phyloP scores from a whole-genome alignment of 129 eudicot species.

The Tagetes erecta region DNA sequence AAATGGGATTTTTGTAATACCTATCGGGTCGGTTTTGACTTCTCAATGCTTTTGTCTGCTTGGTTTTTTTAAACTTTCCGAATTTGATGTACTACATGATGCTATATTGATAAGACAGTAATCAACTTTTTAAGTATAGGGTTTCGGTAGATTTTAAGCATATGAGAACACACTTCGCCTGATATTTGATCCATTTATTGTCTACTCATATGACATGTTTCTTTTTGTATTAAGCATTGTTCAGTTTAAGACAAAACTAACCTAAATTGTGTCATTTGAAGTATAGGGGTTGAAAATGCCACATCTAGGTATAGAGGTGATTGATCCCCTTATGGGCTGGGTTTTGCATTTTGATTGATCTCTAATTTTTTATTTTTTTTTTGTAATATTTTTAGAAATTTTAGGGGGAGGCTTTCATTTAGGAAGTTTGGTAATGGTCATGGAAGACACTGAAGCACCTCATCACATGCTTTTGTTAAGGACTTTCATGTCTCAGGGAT shows the following conservation, averaged over 20 bases:
- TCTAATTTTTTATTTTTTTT: neutral
- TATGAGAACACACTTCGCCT: neutral
- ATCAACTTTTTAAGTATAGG: neutral
- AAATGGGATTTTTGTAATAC: neutral
- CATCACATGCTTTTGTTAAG: conserved; percentile 96
- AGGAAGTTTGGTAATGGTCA: conserved; percentile 93
- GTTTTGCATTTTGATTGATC: neutral
- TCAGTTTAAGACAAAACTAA: neutral
- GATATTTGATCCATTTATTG: neutral
- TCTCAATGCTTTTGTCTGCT: neutral
- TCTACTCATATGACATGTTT: neutral
- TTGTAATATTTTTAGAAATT: conserved; percentile 51
- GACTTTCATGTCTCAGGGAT: conserved; percentile 94
- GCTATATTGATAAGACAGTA: neutral
- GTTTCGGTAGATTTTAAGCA: neutral
- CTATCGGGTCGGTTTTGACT: neutral
- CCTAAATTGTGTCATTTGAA: neutral
- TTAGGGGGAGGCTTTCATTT: conserved; percentile 91
- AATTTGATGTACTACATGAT: neutral
- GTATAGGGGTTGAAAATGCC: neutral
- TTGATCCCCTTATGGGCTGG: neutral
- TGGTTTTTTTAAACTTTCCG: neutral
- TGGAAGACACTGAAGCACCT: conserved; percentile 97
- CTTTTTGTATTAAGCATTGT: neutral
- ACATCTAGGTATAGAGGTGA: conserved; percentile 1